These are phyloP conservation scores for Flaveria bidentis DNA, from an alignment of 129 eudicot genomes.

Conservation along the genomic window DNA sequence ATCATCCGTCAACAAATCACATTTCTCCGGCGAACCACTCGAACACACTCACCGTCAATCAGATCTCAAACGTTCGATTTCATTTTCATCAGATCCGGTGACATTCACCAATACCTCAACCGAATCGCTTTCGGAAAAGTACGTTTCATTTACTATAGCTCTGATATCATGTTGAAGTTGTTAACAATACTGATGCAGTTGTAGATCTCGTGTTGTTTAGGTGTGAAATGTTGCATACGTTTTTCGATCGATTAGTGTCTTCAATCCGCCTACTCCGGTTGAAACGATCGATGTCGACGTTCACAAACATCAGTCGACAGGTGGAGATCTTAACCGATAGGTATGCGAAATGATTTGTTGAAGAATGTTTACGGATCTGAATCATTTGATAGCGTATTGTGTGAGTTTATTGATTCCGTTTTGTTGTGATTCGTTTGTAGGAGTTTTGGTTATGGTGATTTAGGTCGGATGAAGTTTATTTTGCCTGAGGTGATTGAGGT, in stretches of 20 bases:
- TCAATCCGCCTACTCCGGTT: conserved; percentile 57
- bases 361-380: not conserved
- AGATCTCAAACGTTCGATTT: conserved; percentile 20
- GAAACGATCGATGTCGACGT: conserved; percentile 53
- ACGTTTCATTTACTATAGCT: conserved; percentile 20
- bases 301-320: conserved; percentile 54
- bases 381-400: not conserved
- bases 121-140: conserved; percentile 57
- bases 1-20: conserved; percentile 26
- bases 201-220: conserved; percentile 34
- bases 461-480: conserved; percentile 80
- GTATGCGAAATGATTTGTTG: conserved; percentile 32
- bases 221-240: conserved; percentile 61
- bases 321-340: conserved; percentile 71
- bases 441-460: conserved; percentile 68
- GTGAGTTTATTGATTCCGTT: not conserved
- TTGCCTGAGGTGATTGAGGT: conserved; percentile 76
- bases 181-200: not conserved
- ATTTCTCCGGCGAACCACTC: conserved; percentile 32
- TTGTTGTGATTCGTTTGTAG: conserved; percentile 31
- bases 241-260: conserved; percentile 64
- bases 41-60: conserved; percentile 41
- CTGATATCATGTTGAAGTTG: not conserved
- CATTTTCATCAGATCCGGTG: conserved; percentile 38
- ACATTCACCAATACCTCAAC: not conserved